phyloP scores from a whole-genome alignment of 2,329 filamentous ascomycete genomes.

The Penicillium sp. region DNA sequence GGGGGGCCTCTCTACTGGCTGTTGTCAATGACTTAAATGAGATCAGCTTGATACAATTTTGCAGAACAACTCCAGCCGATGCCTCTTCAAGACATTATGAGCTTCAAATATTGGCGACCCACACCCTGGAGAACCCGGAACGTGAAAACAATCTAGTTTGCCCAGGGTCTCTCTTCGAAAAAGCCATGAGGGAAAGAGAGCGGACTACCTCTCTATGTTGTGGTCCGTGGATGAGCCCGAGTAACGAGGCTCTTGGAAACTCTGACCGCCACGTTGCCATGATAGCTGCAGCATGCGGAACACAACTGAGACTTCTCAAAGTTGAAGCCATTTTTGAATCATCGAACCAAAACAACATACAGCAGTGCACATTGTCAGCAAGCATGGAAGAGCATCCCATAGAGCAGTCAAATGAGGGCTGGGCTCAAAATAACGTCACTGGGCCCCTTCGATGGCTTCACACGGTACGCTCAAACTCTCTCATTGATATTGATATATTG shows the following conservation, averaged over 20 bases:
- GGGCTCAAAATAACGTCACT: conserved; percentile 23
- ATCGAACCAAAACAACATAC: conserved; percentile 1
- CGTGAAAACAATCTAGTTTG: conserved; percentile 17
- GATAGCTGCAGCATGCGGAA: conserved; percentile 32
- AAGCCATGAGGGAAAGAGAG: conserved; percentile 25
- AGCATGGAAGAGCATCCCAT: conserved; percentile 16
- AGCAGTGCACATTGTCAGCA: conserved; percentile 9
- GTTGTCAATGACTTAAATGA: conserved; percentile 44
- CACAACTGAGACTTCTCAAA: conserved; percentile 30
- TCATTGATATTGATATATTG: not conserved
- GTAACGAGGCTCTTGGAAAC: not conserved
- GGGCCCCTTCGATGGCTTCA: conserved; percentile 36
- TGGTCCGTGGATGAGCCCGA: conserved; percentile 34
- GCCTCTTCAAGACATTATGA: conserved; percentile 14
- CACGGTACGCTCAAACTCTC: conserved; percentile 24
- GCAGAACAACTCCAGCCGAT: conserved; percentile 11
- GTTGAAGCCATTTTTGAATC: conserved; percentile 17
- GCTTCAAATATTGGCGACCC: conserved; percentile 29
- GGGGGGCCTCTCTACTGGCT: conserved; percentile 38
- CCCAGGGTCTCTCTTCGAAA: conserved; percentile 32
- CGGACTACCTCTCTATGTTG: conserved; percentile 32
- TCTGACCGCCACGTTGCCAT: conserved; percentile 22
- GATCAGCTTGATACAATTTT: conserved; percentile 33
- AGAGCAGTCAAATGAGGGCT: not conserved
- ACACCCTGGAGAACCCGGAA: conserved; percentile 16